Evolutionary conservation across 345 rosid species (phyloP), one percentile per base, ranked within the genome.

Genomic region (Laguncularia racemosa): DNA sequence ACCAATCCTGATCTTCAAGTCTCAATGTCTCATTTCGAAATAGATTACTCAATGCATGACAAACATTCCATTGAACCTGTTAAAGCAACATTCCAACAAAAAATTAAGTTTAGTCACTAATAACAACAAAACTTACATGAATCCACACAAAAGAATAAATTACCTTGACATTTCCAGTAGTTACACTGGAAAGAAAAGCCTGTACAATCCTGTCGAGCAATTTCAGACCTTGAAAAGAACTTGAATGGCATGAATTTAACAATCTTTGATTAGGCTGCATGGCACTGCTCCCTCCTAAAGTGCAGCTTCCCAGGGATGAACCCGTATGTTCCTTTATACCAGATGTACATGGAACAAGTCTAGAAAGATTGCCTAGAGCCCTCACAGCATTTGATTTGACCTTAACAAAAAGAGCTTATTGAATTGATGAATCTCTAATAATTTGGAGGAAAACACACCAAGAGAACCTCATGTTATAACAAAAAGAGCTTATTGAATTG

Each of bases 11-110:
- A 58, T 92, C 84, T 66, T 78, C 88, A 65, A 86, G 80, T 60
- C 72, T 73, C 63, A 89, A 58, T 43, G 98, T 78, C 74, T 84
- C 83, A 44, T 86, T 92, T 56, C 83, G 71, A 70, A 89, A 89
- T 58, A 92, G 80, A 57, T 83, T 84, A 81, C 96, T 86, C 69
- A 89, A 69, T 17, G 97, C 95, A 55, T 89, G 88, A 68, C 98
- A 89, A 55, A 83, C 97, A 79, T 92, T 92, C 98, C 98, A 92
- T 49, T 92, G 97, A 55, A 92, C 98, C 98, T 92, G 85, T 73
- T 59, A 66, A 63, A 48, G 64, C 28, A 53, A 46, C 47, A 62
- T 47, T 48, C 55, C 67, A 9, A 51, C 18, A 51, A 60, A 16
- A 20, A 63, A 46, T 48, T 45, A 13, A 57, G 40, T 56, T 59